Evolutionary conservation across 75 land plant species (phyloP), one percentile per base, ranked within the genome.

Genomic region (Selaginella tamariscina): DNA sequence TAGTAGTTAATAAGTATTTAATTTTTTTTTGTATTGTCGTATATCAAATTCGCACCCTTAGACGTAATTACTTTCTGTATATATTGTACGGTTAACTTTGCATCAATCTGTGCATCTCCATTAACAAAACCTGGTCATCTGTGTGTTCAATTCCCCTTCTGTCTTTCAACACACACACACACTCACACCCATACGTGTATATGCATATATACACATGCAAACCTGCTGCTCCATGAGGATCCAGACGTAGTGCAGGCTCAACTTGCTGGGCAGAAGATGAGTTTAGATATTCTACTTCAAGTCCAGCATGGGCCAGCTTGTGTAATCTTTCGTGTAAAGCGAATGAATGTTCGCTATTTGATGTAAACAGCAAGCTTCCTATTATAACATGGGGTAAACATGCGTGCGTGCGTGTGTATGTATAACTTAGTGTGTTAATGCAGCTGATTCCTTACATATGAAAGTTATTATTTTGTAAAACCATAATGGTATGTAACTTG

Each of bases 61-160:
- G n/a, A n/a, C n/a, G n/a, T 30, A 64, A 54, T 22, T 1, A 72
- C 74, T 30, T 72, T 27, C 13, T 66, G 33, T 1, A 72, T 24
- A 13, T 65, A 39, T 9, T 65, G 44, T 44, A 78, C 90, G 27
- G 98, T 71, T 32, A 72, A 69, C n/a, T 56, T 32, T 55, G 98
- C 98, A 85, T 93, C 98, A 56, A 93, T 75, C 64, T 93, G 98
- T 77, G 83, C 77, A 68, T 93, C 98, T 74, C 82, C 86, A 29
- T 73, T 84, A 9, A 90, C 56, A 71, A 83, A 82, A 32, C n/a
- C n/a, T n/a, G n/a, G n/a, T n/a, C n/a, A n/a, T n/a, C n/a, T n/a
- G n/a, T n/a, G n/a, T n/a, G n/a, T n/a, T n/a, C n/a, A n/a, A n/a
- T n/a, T n/a, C n/a, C n/a, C n/a, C n/a, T n/a, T n/a, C n/a, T n/a